Evolutionary conservation across 306 rosid species (phyloP).

Genomic region (Purshia tridentata): DNA sequence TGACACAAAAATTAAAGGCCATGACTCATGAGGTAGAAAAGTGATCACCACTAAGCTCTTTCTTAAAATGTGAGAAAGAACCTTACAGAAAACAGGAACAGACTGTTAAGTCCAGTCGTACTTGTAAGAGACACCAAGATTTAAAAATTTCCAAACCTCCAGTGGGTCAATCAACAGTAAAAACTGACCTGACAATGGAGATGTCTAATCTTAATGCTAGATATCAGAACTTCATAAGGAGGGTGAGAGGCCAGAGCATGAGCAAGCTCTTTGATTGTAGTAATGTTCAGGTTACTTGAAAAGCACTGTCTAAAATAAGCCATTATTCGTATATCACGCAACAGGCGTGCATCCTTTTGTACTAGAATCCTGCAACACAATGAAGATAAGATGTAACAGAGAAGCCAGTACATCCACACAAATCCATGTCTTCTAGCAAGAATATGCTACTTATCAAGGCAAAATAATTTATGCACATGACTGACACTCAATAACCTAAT

Average conservation of each 20-base stretch:
- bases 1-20: background rate
- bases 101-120: background rate
- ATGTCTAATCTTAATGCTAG: constrained; percentile 72
- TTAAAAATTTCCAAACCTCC: background rate
- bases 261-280: constrained; percentile 82
- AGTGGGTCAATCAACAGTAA: constrained; percentile 15
- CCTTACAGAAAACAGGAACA: background rate
- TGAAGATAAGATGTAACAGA: constrained; percentile 12
- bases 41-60: background rate
- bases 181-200: constrained; percentile 70
- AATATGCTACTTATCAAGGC: constrained; percentile 1
- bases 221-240: constrained; percentile 87
- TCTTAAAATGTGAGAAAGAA: background rate
- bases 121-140: background rate
- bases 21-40: background rate
- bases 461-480: background rate
- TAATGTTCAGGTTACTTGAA: constrained; percentile 53
- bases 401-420: background rate
- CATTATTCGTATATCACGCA: constrained; percentile 72
- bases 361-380: constrained; percentile 52
- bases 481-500: background rate
- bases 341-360: constrained; percentile 63
- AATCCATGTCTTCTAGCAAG: background rate
- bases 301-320: constrained; percentile 91
- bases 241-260: constrained; percentile 72